These are phyloP conservation scores for Mrakia hoshinonis DNA, from an alignment of 768 basidiomycete species.

Conservation along the genomic window DNA sequence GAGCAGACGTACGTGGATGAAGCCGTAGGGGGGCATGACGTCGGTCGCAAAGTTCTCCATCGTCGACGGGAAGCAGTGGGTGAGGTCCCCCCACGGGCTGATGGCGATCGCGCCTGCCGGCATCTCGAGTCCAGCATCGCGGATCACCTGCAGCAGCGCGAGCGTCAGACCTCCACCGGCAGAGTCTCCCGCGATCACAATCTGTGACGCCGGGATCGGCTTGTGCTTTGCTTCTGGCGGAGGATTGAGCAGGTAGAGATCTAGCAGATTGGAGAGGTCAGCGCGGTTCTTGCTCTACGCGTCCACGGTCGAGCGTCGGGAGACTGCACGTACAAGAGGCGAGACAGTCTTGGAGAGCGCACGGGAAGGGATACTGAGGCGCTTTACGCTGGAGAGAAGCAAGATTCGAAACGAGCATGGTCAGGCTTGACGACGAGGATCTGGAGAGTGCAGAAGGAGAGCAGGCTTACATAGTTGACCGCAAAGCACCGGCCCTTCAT, in stretches of 20 bases:
- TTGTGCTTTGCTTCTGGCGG: constrained; percentile 59
- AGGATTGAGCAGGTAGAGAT: constrained; percentile 39
- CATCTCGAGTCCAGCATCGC: constrained; percentile 68
- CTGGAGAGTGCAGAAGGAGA: neutral
- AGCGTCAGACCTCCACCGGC: constrained; percentile 83
- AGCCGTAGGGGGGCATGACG: constrained; percentile 30
- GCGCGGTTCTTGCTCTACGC: neutral
- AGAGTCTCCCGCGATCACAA: constrained; percentile 82
- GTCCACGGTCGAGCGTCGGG: no score
- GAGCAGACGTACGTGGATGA: constrained; percentile 19
- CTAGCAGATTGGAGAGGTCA: constrained; percentile 24
- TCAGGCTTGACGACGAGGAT: neutral
- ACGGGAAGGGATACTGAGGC: constrained; percentile 40
- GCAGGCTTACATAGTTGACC: constrained; percentile 15
- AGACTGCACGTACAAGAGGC: constrained; percentile 15
- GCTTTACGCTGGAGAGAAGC: constrained; percentile 33
- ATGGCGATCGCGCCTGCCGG: constrained; percentile 84
- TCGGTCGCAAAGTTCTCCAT: constrained; percentile 20
- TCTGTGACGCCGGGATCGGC: constrained; percentile 68
- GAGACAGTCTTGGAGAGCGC: constrained; percentile 29
- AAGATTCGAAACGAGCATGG: neutral
- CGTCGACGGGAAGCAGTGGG: constrained; percentile 61
- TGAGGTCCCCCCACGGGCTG: constrained; percentile 85
- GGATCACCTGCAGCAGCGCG: constrained; percentile 61
- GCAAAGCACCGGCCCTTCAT: constrained; percentile 41